Base-by-base conservation (phyloP, 2,329 filamentous ascomycete species). In the Lecanicillium sp. region DNA sequence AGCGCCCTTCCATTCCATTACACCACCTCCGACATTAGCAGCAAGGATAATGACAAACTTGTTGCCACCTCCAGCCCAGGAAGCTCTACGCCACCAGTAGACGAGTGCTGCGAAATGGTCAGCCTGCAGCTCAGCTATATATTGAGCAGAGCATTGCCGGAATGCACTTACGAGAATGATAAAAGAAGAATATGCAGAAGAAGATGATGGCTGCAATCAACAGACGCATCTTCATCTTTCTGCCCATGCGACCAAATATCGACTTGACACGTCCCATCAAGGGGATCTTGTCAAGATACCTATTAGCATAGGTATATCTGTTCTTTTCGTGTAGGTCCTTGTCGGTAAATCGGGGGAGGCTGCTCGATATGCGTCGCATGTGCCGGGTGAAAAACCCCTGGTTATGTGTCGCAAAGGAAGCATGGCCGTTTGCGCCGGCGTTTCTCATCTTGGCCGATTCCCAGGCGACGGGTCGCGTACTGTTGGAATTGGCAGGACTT, bases 1-100 rank as follows among this genome's bases (percentile, higher is more conserved):
- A 15, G 90, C 85, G 0, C 90, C 90, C 62, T 98, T 98, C 90
- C 88, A 95, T 56, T 95, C 90, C 88, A 96, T 96, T 7, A 98
- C 92, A 52, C 92, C 92, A 43, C 92, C 92, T 35, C 92, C 92
- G 46, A 94, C 76, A 55, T 98, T 98, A 40, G 92, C 89, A 17
- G 85, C 89, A 15, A 96, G 70, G 45, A 98, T 88, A 39, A 98
- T 83, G 47, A 98, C 92, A 55, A 84, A 89, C 54, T 95, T 96
- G 55, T 82, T 80, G 15, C 92, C 92, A 35, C 85, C 85, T 36
- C 90, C 89, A 4, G 94, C 69, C 62, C 73, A 73, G 27, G 80
- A 66, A 33, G 82, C 73, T 63, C 85, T 74, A 52, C 87, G 78
- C 68, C 85, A 95, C 57, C 65, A 64, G 50, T 75, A 75, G 25